Percentiles rank a stretch among this genome's conserved stretches.
Evolutionary conservation across 371 early-diverging fungal species (phyloP).

Genomic region (Mucor irregularis): DNA sequence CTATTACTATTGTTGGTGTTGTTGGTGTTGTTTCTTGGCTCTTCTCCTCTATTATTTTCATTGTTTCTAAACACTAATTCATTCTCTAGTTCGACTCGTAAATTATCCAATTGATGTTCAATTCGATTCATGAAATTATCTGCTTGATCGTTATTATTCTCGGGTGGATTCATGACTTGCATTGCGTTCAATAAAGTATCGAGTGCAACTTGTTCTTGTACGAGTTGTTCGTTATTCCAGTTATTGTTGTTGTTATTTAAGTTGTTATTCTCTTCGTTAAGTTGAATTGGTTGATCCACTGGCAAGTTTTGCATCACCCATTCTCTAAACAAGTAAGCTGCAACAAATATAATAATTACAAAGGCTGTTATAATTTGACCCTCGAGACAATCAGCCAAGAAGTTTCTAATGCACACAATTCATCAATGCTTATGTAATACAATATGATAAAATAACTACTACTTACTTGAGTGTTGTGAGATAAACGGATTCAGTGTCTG

Average conservation of each 20-base stretch:
- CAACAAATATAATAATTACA: conserved; percentile 72
- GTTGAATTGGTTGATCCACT: conserved; percentile 12
- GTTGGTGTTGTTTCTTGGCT: too few species aligned
- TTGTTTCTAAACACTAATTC: conserved; percentile 1
- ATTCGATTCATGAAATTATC: not conserved
- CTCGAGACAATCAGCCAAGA: conserved; percentile 80
- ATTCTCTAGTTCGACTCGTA: conserved; percentile 8
- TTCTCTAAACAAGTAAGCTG: conserved; percentile 76
- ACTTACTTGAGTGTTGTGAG: not conserved
- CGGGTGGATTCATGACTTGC: conserved; percentile 21
- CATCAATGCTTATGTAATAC: not conserved
- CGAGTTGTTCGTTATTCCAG: conserved; percentile 2
- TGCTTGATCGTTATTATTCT: not conserved
- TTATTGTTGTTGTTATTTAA: not conserved
- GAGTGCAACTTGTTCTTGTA: conserved; percentile 24
- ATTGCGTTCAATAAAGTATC: conserved; percentile 27
- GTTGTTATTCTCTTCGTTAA: not conserved
- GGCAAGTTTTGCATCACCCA: conserved; percentile 78
- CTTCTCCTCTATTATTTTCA: conserved; percentile 36
- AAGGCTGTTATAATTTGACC: conserved; percentile 78
- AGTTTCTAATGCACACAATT: conserved; percentile 30
- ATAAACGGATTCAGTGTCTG: not conserved
- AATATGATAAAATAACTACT: not conserved
- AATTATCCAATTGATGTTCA: conserved; percentile 2
- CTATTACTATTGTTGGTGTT: not conserved